phyloP scores from a whole-genome alignment of 2,329 filamentous ascomycete genomes.

The Neonectria faginata region DNA sequence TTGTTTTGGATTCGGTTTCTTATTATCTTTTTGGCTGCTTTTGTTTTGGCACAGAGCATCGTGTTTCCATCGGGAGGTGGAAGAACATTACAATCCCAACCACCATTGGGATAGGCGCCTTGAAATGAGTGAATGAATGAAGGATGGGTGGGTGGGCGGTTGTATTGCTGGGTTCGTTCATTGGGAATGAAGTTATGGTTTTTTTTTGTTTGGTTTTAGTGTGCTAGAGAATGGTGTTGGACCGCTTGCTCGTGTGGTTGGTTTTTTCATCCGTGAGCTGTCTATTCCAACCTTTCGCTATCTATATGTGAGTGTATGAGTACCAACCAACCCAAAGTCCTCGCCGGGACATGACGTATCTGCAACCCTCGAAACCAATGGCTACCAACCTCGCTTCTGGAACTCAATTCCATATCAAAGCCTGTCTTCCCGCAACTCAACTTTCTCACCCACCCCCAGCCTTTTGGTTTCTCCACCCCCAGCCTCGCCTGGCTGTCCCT shows the following conservation, averaged over 20 bases:
- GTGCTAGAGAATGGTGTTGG: background rate
- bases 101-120: constrained; percentile 13
- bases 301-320: too few species aligned
- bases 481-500: background rate
- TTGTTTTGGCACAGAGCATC: constrained; percentile 1
- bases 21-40: constrained; percentile 4
- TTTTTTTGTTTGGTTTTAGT: constrained; percentile 5
- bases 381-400: background rate
- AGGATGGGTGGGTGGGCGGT: constrained; percentile 8
- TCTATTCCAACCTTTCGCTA: too few species aligned
- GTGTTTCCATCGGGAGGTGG: constrained; percentile 5
- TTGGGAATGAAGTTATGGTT: constrained; percentile 31
- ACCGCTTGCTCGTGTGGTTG: background rate
- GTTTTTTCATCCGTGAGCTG: background rate
- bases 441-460: background rate
- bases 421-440: background rate
- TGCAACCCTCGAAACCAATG: background rate
- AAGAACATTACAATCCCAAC: constrained; percentile 12
- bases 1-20: constrained; percentile 5
- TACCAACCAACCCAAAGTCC: background rate
- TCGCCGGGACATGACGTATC: background rate
- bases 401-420: background rate
- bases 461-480: background rate
- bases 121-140: constrained; percentile 33
- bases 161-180: constrained; percentile 20